Evolutionary conservation across 1,284 basidiomycete genomes (phyloP).

Genomic region (Apiotrichum sp.): DNA sequence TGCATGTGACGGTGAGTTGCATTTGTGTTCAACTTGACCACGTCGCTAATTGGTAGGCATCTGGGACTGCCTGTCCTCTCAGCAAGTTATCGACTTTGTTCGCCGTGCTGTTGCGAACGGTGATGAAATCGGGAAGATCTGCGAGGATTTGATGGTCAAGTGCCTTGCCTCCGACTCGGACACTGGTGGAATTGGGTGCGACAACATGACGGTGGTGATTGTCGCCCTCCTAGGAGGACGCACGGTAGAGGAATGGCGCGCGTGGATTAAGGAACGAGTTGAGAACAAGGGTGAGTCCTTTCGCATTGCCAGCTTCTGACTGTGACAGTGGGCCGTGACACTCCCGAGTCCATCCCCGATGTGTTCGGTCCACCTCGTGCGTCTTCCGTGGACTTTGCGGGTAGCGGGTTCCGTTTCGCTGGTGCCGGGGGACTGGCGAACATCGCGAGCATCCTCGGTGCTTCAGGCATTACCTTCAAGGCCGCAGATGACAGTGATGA

Average conservation of each 20-base stretch:
- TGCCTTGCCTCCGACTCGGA: conserved; percentile 92
- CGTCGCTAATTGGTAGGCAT: conserved; percentile 61
- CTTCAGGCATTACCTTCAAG: conserved; percentile 38
- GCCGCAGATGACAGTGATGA: conserved; percentile 42
- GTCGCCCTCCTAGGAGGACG: conserved; percentile 81
- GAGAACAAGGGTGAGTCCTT: conserved; percentile 63
- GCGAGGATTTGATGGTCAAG: conserved; percentile 84
- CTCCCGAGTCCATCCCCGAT: conserved; percentile 49
- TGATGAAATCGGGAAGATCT: conserved; percentile 71
- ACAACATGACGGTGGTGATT: conserved; percentile 97
- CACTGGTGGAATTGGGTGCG: conserved; percentile 91
- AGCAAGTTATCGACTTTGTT: conserved; percentile 87
- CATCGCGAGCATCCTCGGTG: conserved; percentile 43
- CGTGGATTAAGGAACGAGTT: conserved; percentile 82
- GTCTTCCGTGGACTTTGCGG: conserved; percentile 16
- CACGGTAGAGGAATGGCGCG: conserved; percentile 86
- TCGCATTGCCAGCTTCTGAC: background rate
- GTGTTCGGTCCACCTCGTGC: conserved; percentile 33
- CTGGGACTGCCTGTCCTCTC: conserved; percentile 94
- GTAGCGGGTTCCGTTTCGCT: conserved; percentile 36
- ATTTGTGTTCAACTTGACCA: conserved; percentile 6
- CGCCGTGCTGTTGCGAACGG: conserved; percentile 76
- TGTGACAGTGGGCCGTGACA: conserved; percentile 52
- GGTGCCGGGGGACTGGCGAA: conserved; percentile 41
- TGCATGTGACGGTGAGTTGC: conserved; percentile 81